Evolutionary conservation across 139 green algal species (phyloP).

Genomic region (Dunaliella sp.): DNA sequence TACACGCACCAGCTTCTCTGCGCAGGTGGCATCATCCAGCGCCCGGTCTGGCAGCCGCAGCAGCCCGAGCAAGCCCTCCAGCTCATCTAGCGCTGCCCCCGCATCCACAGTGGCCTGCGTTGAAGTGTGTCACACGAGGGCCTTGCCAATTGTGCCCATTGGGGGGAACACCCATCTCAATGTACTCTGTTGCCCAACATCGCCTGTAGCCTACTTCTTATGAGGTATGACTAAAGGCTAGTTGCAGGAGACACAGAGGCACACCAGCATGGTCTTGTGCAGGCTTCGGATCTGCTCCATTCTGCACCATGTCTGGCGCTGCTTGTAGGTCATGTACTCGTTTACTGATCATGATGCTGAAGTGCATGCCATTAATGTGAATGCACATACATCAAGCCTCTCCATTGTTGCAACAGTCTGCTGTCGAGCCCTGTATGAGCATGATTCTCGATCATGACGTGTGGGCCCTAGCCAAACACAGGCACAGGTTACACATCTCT

Average conservation of each 20-base stretch:
- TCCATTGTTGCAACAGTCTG: too few relatives aligned
- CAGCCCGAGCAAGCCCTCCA: constrained; percentile 35
- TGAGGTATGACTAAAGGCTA: background rate
- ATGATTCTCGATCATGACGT: too few relatives aligned
- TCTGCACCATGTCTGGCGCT: background rate
- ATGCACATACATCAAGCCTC: too few relatives aligned
- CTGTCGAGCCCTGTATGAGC: too few relatives aligned
- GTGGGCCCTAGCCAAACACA: too few relatives aligned
- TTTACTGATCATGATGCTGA: too few relatives aligned
- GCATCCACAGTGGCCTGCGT: constrained; percentile 22
- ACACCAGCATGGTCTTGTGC: background rate
- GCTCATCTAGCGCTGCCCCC: constrained; percentile 31
- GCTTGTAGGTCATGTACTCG: too few relatives aligned
- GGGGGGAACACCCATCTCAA: background rate
- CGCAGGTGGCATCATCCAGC: constrained; percentile 20
- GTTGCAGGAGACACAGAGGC: background rate
- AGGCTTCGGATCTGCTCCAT: background rate
- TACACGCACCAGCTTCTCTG: background rate
- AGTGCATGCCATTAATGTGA: too few relatives aligned
- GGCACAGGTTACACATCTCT: too few relatives aligned
- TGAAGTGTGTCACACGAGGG: background rate
- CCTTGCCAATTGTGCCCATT: too few relatives aligned
- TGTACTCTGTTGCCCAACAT: background rate
- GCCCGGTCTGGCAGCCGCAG: constrained; percentile 19
- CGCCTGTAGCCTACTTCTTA: background rate